phyloP scores from a whole-genome alignment of 768 basidiomycete genomes.

The Lactarius trivialis region DNA sequence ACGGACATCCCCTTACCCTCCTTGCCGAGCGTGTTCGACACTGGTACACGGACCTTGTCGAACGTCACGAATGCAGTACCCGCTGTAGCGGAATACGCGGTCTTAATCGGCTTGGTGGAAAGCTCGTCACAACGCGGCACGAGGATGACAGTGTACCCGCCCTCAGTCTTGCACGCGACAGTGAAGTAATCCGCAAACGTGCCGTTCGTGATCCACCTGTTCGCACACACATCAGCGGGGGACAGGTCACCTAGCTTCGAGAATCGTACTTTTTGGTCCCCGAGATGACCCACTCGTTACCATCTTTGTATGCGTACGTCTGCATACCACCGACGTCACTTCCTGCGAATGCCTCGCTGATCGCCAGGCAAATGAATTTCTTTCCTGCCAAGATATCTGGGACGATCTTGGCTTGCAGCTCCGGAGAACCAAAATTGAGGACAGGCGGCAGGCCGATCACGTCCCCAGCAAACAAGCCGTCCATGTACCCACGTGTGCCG shows the following conservation, averaged over 20 bases:
- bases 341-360: conserved; percentile 91
- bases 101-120: conserved; percentile 85
- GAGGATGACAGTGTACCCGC: conserved; percentile 70
- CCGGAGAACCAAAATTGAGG: conserved; percentile 78
- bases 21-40: conserved; percentile 81
- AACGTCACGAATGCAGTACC: conserved; percentile 87
- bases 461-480: conserved; percentile 73
- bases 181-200: conserved; percentile 82
- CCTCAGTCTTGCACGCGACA: conserved; percentile 66
- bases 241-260: background rate
- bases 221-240: background rate
- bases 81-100: conserved; percentile 84
- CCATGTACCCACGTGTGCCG: conserved; percentile 80
- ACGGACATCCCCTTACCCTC: conserved; percentile 79
- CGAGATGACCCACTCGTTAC: conserved; percentile 79
- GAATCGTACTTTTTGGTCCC: conserved; percentile 81
- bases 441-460: conserved; percentile 89
- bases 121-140: conserved; percentile 67
- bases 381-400: conserved; percentile 69
- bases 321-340: conserved; percentile 80
- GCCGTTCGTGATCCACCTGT: conserved; percentile 88
- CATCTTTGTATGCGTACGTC: conserved; percentile 81
- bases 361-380: conserved; percentile 84
- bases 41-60: conserved; percentile 73
- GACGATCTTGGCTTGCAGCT: conserved; percentile 62